Percentiles rank a stretch among this genome's conserved stretches.
These are phyloP conservation scores for Clonostachys byssicola DNA, from an alignment of 2,329 filamentous ascomycete genomes.

Conservation along the genomic window DNA sequence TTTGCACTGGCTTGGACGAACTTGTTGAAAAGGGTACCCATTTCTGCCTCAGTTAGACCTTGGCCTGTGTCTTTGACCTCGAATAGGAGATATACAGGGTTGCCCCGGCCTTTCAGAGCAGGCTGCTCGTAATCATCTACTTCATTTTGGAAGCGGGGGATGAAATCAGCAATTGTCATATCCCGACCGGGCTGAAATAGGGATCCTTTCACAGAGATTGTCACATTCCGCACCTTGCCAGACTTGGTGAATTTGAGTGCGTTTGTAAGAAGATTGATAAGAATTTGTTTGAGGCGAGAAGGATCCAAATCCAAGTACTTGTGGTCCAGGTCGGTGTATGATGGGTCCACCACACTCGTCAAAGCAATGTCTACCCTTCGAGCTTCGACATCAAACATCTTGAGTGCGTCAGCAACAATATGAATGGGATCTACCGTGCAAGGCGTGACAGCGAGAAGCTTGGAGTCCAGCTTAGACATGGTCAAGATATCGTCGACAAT, in stretches of 20 bases:
- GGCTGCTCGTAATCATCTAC: conserved; percentile 30
- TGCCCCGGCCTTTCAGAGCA: conserved; percentile 18
- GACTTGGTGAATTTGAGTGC: conserved; percentile 77
- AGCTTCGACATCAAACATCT: conserved; percentile 76
- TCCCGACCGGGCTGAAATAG: conserved; percentile 28
- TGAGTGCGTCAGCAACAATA: conserved; percentile 63
- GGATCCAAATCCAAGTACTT: conserved; percentile 70
- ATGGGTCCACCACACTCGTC: conserved; percentile 57
- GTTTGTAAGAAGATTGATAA: conserved; percentile 79
- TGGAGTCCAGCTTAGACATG: conserved; percentile 72
- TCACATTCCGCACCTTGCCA: conserved; percentile 52
- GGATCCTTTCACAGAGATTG: conserved; percentile 40
- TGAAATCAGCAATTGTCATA: conserved; percentile 52
- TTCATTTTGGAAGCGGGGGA: conserved; percentile 48
- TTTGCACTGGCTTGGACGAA: conserved; percentile 75
- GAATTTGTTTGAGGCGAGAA: conserved; percentile 69
- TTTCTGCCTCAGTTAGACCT: conserved; percentile 67
- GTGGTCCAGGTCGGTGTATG: conserved; percentile 51
- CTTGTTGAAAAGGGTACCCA: conserved; percentile 70
- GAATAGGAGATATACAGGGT: conserved; percentile 64
- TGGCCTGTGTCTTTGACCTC: conserved; percentile 75
- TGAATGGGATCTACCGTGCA: conserved; percentile 63
- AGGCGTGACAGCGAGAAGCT: conserved; percentile 68
- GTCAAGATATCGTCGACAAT: conserved; percentile 75
- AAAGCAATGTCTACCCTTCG: conserved; percentile 66